These are phyloP conservation scores for Sarocladium kiliense DNA, from an alignment of 2,329 filamentous ascomycete species.

Conservation along the genomic window DNA sequence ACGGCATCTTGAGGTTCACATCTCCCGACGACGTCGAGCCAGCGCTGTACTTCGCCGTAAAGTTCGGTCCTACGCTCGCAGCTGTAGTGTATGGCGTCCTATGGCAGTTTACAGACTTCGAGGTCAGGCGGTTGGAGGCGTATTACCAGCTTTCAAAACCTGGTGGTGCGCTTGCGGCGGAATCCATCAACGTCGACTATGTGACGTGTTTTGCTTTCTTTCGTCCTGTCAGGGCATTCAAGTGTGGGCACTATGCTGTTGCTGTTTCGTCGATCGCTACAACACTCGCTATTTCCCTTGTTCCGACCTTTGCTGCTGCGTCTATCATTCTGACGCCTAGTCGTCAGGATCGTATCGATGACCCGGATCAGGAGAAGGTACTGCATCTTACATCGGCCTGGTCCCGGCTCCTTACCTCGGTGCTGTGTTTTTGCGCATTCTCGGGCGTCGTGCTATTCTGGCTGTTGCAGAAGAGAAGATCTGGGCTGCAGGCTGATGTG, in stretches of 20 bases:
- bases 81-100: constrained; percentile 59
- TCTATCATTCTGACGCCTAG: constrained; percentile 53
- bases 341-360: constrained; percentile 34
- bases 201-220: constrained; percentile 63
- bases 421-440: constrained; percentile 52
- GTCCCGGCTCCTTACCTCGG: constrained; percentile 55
- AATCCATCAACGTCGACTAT: constrained; percentile 71
- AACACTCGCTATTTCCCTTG: constrained; percentile 60
- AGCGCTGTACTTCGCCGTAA: constrained; percentile 54
- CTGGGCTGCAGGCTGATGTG: constrained; percentile 62
- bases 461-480: constrained; percentile 56
- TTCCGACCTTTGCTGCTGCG: constrained; percentile 64
- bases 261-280: constrained; percentile 60
- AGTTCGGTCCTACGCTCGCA: constrained; percentile 57
- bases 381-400: constrained; percentile 53
- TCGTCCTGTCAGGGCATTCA: constrained; percentile 57
- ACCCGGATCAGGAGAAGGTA: constrained; percentile 42
- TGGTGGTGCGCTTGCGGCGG: constrained; percentile 54
- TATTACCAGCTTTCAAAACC: constrained; percentile 60
- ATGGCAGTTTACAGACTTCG: constrained; percentile 62
- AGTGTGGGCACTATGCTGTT: constrained; percentile 62
- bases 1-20: constrained; percentile 44
- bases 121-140: constrained; percentile 61
- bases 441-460: constrained; percentile 54
- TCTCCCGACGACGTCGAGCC: constrained; percentile 44